Conservation (phyloP, 2,329 filamentous ascomycete species). For the Xylaria sp. region DNA sequence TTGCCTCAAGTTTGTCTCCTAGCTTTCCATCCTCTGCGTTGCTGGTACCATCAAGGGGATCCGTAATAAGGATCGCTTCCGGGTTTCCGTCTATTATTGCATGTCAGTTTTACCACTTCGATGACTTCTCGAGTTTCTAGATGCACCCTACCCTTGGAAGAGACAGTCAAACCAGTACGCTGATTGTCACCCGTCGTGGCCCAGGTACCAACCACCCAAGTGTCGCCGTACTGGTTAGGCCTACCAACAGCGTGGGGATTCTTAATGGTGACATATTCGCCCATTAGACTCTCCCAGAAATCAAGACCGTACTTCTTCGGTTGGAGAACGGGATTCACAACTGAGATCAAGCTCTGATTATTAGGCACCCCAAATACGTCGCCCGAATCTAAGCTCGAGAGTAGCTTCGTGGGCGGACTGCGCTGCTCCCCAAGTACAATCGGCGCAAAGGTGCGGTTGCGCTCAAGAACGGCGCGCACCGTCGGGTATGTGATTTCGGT, state of each 20-base stretch:
- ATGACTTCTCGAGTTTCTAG: not conserved
- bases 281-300: slow-evolving; percentile 77
- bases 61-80: slow-evolving; percentile 72
- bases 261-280: slow-evolving; percentile 73
- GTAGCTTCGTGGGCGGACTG: slow-evolving; percentile 69
- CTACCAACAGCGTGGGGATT: slow-evolving; percentile 66
- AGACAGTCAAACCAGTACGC: slow-evolving; percentile 72
- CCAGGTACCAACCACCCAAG: slow-evolving; percentile 75
- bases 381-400: slow-evolving; percentile 70
- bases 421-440: slow-evolving; percentile 68
- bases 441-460: slow-evolving; percentile 63
- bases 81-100: slow-evolving; percentile 68
- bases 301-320: slow-evolving; percentile 73
- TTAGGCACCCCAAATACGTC: slow-evolving; percentile 74
- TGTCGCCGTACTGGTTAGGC: slow-evolving; percentile 73
- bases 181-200: slow-evolving; percentile 69
- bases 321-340: slow-evolving; percentile 68
- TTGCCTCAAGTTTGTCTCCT: slow-evolving; percentile 69
- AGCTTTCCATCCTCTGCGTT: slow-evolving; percentile 70
- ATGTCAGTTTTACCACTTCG: slow-evolving; percentile 19
- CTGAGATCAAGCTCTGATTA: slow-evolving; percentile 66
- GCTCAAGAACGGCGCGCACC: slow-evolving; percentile 64
- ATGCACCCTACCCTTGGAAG: slow-evolving; percentile 57
- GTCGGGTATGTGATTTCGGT: slow-evolving; percentile 69
- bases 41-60: slow-evolving; percentile 70